These are phyloP conservation scores for Cytospora mali DNA, from an alignment of 2,329 filamentous ascomycete species.

Conservation along the genomic window DNA sequence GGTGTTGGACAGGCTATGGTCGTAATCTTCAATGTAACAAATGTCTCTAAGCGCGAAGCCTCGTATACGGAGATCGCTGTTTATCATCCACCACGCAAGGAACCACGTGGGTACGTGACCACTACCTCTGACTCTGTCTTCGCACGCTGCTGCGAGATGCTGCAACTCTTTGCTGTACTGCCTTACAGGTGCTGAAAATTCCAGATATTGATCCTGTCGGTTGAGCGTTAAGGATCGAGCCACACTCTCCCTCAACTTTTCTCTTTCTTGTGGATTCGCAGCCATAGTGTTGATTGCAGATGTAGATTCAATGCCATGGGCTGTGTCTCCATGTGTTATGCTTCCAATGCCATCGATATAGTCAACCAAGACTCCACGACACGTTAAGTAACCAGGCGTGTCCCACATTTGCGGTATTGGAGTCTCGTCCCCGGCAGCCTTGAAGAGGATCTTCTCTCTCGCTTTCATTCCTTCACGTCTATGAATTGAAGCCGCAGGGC, in stretches of 20 bases:
- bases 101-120: slow-evolving; percentile 3
- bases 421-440: slow-evolving; percentile 1
- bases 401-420: neutral
- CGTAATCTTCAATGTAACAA: neutral
- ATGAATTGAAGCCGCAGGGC: neutral
- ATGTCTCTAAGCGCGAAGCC: neutral
- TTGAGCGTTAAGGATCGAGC: slow-evolving; percentile 16
- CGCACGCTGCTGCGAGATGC: neutral
- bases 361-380: slow-evolving; percentile 13
- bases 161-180: slow-evolving; percentile 11
- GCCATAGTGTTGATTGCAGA: slow-evolving; percentile 7
- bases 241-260: neutral
- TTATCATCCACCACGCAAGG: neutral
- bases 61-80: slow-evolving; percentile 2
- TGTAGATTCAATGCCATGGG: neutral
- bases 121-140: neutral
- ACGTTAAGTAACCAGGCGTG: neutral
- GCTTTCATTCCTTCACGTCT: neutral
- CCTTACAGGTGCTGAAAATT: neutral
- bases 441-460: neutral
- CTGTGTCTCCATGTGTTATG: neutral
- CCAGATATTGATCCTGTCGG: slow-evolving; percentile 17
- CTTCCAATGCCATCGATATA: slow-evolving; percentile 16
- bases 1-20: rapidly evolving
- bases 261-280: neutral